Evolutionary conservation across 768 basidiomycete species (phyloP), one percentile per base, ranked within the genome.

Genomic region (Agaricus subrufescens): DNA sequence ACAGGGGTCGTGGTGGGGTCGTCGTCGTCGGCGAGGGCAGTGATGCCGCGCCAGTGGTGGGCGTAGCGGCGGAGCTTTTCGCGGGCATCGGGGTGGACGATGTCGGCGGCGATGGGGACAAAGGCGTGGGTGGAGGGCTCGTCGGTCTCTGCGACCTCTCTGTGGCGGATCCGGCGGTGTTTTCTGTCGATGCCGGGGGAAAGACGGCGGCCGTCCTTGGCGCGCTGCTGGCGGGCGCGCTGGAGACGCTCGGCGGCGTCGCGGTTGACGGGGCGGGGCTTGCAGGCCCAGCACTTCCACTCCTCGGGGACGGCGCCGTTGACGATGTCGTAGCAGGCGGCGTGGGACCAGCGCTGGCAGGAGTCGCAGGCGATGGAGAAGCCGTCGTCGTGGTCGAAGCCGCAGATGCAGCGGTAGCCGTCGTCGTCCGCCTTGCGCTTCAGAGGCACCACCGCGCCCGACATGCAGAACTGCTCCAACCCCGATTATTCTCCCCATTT

Each of bases 301-400:
- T 85, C 81, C 46, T 93, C 90, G 1, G 89, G 87, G 0, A 89
- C 85, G 61, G 62, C 65, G 6, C 75, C 79, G 51, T 78, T 70
- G 11, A 74, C 71, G 59, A 89, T 85, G 46, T 75, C 80, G 61
- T 88, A 89, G 70, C 94, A 94, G 7, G 82, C 84, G 6, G 82
- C 85, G 71, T 95, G 93, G 62, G 86, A 87, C 91, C 93, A 94
- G 39, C 86, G 80, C 23, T 78, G 80, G 66, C 93, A 95, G 48
- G 73, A 67, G 67, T 94, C 93, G 71, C 93, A 95, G 9, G 87
- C 89, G 59, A 94, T 89, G 9, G 85, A 87, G 67, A 87, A 90
- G 23, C 91, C 91, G 67, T 92, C 91, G 69, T 92, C 92, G 64
- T 83, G 77, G 46, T 76, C 71, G 58, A 81, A 80, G 5, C 83